These are phyloP conservation scores for Tuctoria greenei DNA, from an alignment of 176 grass and related monocot species.

Conservation along the genomic window DNA sequence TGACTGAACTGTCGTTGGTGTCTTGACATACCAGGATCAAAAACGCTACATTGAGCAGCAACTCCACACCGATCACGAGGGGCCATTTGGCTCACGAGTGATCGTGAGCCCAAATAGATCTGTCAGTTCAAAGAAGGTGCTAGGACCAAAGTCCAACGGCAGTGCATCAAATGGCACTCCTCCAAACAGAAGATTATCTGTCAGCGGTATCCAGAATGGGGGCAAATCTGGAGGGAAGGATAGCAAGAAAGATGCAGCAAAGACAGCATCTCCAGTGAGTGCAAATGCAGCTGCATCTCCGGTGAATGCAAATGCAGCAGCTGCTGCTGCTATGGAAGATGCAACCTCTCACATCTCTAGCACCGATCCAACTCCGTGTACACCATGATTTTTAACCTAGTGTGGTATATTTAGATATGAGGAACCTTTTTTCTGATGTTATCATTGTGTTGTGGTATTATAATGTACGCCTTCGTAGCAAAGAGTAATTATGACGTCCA, in stretches of 20 bases:
- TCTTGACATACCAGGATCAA: slow-evolving; percentile 65
- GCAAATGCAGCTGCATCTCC: slow-evolving; percentile 24
- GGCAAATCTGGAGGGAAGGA: slow-evolving; percentile 68
- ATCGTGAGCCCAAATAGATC: slow-evolving; percentile 76
- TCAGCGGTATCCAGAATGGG: slow-evolving; percentile 57
- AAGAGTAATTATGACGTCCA: slow-evolving; percentile 39
- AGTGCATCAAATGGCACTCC: slow-evolving; percentile 58
- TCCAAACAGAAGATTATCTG: slow-evolving; percentile 68
- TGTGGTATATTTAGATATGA: slow-evolving; percentile 57
- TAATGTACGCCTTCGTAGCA: slow-evolving; percentile 47
- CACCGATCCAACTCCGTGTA: slow-evolving; percentile 44
- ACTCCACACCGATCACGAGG: slow-evolving; percentile 60
- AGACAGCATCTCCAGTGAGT: slow-evolving; percentile 38
- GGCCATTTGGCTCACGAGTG: slow-evolving; percentile 53
- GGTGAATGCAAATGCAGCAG: slow-evolving; percentile 9
- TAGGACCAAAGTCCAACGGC: slow-evolving; percentile 61
- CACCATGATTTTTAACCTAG: slow-evolving; percentile 61
- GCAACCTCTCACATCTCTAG: slow-evolving; percentile 42
- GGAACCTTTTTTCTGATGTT: slow-evolving; percentile 26
- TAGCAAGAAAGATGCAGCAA: slow-evolving; percentile 44
- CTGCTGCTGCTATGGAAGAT: slow-evolving; percentile 47
- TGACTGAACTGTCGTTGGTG: background rate
- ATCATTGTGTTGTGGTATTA: slow-evolving; percentile 51
- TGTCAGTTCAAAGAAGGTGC: slow-evolving; percentile 62
- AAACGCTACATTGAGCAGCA: slow-evolving; percentile 68